Evolutionary conservation across 495 filamentous ascomycete genomes (phyloP).

Genomic region (Penicillium coprophilum): DNA sequence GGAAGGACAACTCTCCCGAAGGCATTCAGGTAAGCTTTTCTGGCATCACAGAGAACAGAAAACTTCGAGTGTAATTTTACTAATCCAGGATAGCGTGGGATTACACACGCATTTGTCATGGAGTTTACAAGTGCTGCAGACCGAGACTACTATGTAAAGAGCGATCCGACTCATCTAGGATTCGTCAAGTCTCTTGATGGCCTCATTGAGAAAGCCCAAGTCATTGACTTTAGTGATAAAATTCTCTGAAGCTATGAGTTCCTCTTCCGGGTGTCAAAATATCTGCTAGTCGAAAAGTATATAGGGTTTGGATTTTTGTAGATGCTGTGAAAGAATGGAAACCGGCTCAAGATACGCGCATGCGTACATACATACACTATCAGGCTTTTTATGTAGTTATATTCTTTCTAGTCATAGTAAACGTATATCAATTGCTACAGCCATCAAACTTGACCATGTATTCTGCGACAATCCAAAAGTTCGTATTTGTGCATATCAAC

Average conservation of each 20-base stretch:
- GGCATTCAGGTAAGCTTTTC: constrained; percentile 55
- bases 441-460: not conserved
- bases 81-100: constrained; percentile 25
- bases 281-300: not conserved
- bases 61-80: not conserved
- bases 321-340: not conserved
- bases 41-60: not conserved
- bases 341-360: no score
- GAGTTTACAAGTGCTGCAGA: constrained; percentile 41
- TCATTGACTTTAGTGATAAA: constrained; percentile 40
- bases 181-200: constrained; percentile 36
- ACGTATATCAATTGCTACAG: not conserved
- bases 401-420: not conserved
- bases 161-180: constrained; percentile 40
- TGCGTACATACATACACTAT: not conserved
- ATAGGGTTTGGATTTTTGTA: not conserved
- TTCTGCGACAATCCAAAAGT: not conserved
- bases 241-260: constrained; percentile 17
- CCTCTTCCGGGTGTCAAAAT: not conserved
- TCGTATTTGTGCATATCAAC: not conserved
- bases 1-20: constrained; percentile 64
- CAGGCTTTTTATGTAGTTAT: not conserved
- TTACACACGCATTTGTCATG: constrained; percentile 48
- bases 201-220: constrained; percentile 42
- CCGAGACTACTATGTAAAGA: constrained; percentile 43